Evolutionary conservation across 2,329 filamentous ascomycete genomes (phyloP).

Genomic region (Sporothrix sp.): DNA sequence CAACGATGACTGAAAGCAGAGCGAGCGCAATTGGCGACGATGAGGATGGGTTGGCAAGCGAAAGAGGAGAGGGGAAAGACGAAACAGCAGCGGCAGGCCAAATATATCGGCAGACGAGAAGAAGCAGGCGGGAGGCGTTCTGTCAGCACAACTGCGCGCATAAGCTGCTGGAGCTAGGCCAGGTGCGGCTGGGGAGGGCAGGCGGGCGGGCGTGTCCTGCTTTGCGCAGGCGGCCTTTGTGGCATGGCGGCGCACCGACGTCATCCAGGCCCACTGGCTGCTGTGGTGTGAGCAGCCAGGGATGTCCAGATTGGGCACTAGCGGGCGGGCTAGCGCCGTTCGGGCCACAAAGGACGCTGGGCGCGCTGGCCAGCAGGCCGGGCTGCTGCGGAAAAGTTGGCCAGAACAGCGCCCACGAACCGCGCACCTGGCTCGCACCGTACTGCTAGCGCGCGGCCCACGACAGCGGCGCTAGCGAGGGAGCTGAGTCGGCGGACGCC

Average conservation of each 20-base stretch:
- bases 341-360: too few species aligned
- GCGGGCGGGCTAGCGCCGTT: background rate
- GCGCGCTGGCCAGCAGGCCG: too few species aligned
- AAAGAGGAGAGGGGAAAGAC: background rate
- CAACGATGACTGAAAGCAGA: too few species aligned
- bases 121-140: conserved; percentile 2
- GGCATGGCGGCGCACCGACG: conserved; percentile 2
- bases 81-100: background rate
- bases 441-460: conserved; percentile 2
- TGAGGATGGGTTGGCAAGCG: background rate
- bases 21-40: too few species aligned
- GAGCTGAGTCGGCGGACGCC: conserved; percentile 6
- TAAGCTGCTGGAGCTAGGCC: conserved; percentile 2
- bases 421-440: conserved; percentile 3
- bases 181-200: too few species aligned
- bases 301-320: conserved; percentile 13
- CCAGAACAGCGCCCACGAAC: conserved; percentile 5
- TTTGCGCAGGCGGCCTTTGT: conserved; percentile 7
- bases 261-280: conserved; percentile 4
- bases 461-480: conserved; percentile 1
- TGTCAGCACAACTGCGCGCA: conserved; percentile 11
- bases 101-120: background rate
- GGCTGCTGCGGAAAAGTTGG: background rate
- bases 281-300: conserved; percentile 1
- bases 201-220: too few species aligned